These are phyloP conservation scores for Neurospora sp. DNA, from an alignment of 495 filamentous ascomycete genomes.

Conservation along the genomic window DNA sequence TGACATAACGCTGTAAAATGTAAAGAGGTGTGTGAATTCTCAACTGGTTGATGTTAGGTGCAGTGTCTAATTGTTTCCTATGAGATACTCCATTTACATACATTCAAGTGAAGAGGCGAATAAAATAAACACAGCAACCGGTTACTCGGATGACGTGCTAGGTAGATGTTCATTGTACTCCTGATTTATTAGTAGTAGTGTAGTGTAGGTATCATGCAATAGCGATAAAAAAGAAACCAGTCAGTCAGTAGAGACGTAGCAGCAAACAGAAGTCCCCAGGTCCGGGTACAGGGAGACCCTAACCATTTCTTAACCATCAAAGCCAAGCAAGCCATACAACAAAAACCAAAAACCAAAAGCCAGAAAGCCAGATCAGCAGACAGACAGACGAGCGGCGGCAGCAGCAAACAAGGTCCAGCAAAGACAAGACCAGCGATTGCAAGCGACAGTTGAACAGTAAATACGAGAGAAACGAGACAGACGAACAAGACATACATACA, in stretches of 20 bases:
- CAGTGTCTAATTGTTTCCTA: too few species aligned
- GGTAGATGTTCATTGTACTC: neutral
- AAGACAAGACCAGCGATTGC: neutral
- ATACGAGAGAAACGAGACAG: slow-evolving; percentile 1
- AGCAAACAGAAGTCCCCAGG: neutral
- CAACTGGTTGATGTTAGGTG: too few species aligned
- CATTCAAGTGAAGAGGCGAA: too few species aligned
- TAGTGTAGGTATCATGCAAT: neutral
- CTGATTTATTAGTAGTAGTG: neutral
- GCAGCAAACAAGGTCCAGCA: neutral
- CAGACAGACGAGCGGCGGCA: neutral
- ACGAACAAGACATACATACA: neutral
- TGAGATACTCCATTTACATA: too few species aligned
- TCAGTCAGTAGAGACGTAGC: neutral
- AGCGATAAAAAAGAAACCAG: neutral
- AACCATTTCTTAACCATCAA: neutral
- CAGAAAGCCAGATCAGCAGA: neutral
- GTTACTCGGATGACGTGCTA: neutral
- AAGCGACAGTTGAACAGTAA: neutral
- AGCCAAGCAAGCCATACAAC: neutral
- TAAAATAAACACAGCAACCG: neutral
- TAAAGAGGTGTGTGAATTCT: too few species aligned
- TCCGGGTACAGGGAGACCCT: neutral
- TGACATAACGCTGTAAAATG: too few species aligned
- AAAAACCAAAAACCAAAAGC: neutral